Percentiles rank a stretch among this genome's conserved stretches.
These are phyloP conservation scores for Nicotiana knightiana DNA, from an alignment of 257 asterid genomes.

Conservation along the genomic window DNA sequence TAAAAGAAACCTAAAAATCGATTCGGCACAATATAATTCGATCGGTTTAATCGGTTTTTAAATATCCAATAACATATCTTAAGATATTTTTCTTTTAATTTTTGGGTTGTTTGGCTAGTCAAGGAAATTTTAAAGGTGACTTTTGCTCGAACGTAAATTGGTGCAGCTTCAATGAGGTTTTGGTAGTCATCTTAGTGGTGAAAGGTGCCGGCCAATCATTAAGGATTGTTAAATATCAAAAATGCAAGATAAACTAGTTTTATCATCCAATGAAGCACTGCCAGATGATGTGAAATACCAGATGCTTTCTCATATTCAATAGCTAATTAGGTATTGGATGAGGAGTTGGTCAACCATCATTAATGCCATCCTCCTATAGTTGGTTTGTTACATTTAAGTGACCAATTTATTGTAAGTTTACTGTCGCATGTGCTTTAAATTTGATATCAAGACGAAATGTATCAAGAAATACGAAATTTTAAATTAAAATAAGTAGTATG, in stretches of 20 bases:
- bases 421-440: not conserved
- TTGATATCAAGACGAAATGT: not conserved
- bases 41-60: no score
- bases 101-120: no score
- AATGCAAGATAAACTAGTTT: not conserved
- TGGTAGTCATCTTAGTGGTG: not conserved
- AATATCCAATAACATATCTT: no score
- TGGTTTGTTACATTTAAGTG: not conserved
- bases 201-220: not conserved
- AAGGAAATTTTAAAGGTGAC: no score
- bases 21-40: no score
- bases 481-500: no score
- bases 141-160: not conserved
- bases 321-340: not conserved
- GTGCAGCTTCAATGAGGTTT: not conserved
- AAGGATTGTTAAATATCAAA: not conserved
- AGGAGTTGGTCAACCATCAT: not conserved
- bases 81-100: no score
- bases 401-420: not conserved
- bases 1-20: no score
- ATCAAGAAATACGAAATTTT: no score
- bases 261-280: not conserved
- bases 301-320: not conserved
- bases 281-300: not conserved
- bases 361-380: not conserved